Percentiles rank a stretch among this genome's conserved stretches.
Evolutionary conservation across 495 filamentous ascomycete genomes (phyloP).

Genomic region (Aspergillus saccharolyticus): DNA sequence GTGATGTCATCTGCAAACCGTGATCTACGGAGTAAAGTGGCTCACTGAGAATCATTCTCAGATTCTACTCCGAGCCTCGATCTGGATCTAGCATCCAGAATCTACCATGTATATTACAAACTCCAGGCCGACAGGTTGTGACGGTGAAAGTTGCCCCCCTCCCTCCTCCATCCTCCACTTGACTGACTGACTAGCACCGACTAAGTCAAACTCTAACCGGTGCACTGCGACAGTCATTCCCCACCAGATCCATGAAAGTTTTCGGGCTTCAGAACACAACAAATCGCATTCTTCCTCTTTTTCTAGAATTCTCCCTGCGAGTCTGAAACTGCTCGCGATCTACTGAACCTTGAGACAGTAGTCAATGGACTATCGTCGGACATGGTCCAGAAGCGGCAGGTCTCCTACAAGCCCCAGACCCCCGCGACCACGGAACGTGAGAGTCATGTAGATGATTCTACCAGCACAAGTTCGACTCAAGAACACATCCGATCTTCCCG

Average conservation of each 20-base stretch:
- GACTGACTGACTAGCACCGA: not conserved
- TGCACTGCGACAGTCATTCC: not conserved
- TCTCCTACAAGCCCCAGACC: not conserved
- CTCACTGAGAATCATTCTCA: not conserved
- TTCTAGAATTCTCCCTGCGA: conserved; percentile 1
- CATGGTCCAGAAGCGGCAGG: not conserved
- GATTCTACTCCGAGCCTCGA: not conserved
- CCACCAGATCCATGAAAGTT: conserved; percentile 1
- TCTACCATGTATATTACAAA: not conserved
- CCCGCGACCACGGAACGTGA: not conserved
- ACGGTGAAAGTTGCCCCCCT: not conserved
- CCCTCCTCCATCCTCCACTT: too few species aligned
- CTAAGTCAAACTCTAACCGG: conserved; percentile 1
- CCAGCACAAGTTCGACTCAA: not conserved
- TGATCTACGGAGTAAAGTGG: too few species aligned
- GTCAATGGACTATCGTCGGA: not conserved
- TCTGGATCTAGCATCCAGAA: not conserved
- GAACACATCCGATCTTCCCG: not conserved
- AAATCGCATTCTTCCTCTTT: not conserved
- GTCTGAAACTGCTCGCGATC: not conserved
- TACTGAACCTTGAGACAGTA: conserved; percentile 1
- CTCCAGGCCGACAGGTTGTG: not conserved
- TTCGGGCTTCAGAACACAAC: conserved; percentile 4
- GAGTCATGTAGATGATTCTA: not conserved
- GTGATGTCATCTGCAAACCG: not conserved